Percentiles rank a stretch among this genome's conserved stretches.
Conservation (phyloP, 2,329 filamentous ascomycete genomes). For the Paramyrothecium roridum region DNA sequence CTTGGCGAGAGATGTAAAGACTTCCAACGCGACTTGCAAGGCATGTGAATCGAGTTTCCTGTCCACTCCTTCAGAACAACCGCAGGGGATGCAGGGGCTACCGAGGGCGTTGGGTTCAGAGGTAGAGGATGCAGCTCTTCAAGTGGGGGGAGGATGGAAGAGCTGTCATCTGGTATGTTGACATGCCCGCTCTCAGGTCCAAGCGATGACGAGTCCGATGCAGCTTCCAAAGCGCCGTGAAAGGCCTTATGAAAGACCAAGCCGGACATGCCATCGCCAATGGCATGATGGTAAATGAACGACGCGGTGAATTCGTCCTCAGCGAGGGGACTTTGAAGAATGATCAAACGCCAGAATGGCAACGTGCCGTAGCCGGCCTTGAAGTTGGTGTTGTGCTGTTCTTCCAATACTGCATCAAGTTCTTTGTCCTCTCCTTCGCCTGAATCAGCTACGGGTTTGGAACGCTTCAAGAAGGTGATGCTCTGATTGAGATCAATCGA, state of each 20-base stretch:
- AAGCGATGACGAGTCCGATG: background rate
- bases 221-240: slow-evolving; percentile 24
- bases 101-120: slow-evolving; percentile 20
- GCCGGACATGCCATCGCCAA: slow-evolving; percentile 42
- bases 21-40: slow-evolving; percentile 7
- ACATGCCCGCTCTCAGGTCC: too few species aligned
- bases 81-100: slow-evolving; percentile 27
- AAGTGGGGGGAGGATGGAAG: slow-evolving; percentile 32
- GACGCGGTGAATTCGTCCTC: slow-evolving; percentile 32
- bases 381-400: slow-evolving; percentile 33
- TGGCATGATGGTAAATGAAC: slow-evolving; percentile 45
- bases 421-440: slow-evolving; percentile 29
- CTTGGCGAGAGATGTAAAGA: slow-evolving; percentile 9
- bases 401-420: slow-evolving; percentile 33
- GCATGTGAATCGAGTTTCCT: slow-evolving; percentile 28
- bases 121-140: slow-evolving; percentile 36
- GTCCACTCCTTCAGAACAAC: slow-evolving; percentile 32
- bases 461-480: slow-evolving; percentile 28
- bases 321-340: slow-evolving; percentile 25
- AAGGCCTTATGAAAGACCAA: slow-evolving; percentile 41
- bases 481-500: slow-evolving; percentile 34
- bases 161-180: slow-evolving; percentile 11
- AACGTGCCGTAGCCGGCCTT: slow-evolving; percentile 26
- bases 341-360: slow-evolving; percentile 40
- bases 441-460: slow-evolving; percentile 3